phyloP scores from a whole-genome alignment of 768 basidiomycete genomes.

The Mycena olivaceomarginata region DNA sequence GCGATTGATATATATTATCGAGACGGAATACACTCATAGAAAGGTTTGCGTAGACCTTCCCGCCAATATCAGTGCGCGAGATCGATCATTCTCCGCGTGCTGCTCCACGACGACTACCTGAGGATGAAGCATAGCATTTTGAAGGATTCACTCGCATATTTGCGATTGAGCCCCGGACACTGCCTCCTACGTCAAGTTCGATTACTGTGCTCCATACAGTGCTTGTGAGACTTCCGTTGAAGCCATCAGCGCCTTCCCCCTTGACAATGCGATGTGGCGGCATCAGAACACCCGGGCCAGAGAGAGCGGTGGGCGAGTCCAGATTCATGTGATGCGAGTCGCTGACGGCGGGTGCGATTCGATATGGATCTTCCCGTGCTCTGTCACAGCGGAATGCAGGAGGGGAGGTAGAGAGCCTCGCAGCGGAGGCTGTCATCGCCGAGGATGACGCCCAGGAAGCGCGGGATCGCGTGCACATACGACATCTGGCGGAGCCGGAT shows the following conservation, averaged over 20 bases:
- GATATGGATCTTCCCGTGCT: not conserved
- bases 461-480: not conserved
- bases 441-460: not conserved
- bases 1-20: not conserved
- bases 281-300: not conserved
- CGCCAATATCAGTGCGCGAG: not conserved
- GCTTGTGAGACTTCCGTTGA: not conserved
- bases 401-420: not conserved
- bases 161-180: not conserved
- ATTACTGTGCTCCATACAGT: not conserved
- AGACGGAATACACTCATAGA: not conserved
- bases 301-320: constrained; percentile 9
- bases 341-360: constrained; percentile 15
- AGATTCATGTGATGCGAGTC: constrained; percentile 13
- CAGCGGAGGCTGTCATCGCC: not conserved
- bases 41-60: not conserved
- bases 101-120: not conserved
- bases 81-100: not conserved
- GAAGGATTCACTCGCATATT: not conserved
- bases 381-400: constrained; percentile 7
- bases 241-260: not conserved
- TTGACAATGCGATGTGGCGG: not conserved
- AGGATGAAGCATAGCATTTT: not conserved
- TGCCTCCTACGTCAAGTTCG: not conserved
- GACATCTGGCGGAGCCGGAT: constrained; percentile 2